Evolutionary conservation across 306 rosid genomes (phyloP).

Genomic region (Medicago ruthenica): DNA sequence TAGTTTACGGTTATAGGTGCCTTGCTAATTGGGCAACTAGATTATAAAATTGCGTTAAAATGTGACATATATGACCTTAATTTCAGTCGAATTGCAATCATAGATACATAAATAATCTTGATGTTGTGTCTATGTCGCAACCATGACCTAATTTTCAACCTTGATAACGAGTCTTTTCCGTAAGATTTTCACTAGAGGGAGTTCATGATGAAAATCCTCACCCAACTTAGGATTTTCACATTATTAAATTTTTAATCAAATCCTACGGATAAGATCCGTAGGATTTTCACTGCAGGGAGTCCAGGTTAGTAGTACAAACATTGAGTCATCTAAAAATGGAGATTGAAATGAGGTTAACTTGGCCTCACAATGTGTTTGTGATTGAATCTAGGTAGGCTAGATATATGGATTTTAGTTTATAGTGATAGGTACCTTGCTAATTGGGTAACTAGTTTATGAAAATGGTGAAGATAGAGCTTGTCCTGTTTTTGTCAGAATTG

Average conservation of each 20-base stretch:
- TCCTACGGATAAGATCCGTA: too few relatives aligned
- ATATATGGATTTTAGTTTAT: background rate
- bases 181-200: too few relatives aligned
- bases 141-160: background rate
- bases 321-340: background rate
- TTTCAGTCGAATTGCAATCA: too few relatives aligned
- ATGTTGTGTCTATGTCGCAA: background rate
- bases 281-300: too few relatives aligned
- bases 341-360: background rate
- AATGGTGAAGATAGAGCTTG: background rate
- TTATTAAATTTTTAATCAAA: too few relatives aligned
- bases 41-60: too few relatives aligned
- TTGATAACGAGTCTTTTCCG: background rate
- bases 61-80: too few relatives aligned
- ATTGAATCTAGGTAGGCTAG: conserved; percentile 4
- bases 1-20: too few relatives aligned
- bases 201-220: too few relatives aligned
- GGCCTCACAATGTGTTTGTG: conserved; percentile 7
- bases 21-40: too few relatives aligned
- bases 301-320: background rate
- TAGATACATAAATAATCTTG: background rate
- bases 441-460: conserved; percentile 24
- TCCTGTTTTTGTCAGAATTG: conserved; percentile 10
- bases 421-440: background rate
- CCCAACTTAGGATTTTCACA: too few relatives aligned